A percentile compares a stretch with the other conserved stretches of the same genome.
Evolutionary conservation across 2,329 filamentous ascomycete species (phyloP).

Genomic region (Hymenoscyphus occultus): DNA sequence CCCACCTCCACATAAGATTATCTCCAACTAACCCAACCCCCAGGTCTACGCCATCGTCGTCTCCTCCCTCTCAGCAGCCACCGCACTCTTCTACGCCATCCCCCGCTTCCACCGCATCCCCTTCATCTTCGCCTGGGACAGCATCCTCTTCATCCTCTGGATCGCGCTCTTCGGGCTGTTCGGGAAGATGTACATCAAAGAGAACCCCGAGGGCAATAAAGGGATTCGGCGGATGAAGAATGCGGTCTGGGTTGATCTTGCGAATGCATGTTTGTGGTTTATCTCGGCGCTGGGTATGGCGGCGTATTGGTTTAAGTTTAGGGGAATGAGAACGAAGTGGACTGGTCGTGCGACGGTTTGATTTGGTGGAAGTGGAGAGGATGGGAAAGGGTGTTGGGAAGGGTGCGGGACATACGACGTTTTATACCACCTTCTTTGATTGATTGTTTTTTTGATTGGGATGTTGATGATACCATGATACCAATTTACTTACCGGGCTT

Average conservation of each 20-base stretch:
- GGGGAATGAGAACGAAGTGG: constrained; percentile 52
- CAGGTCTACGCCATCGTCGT: constrained; percentile 71
- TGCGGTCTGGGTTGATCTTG: constrained; percentile 79
- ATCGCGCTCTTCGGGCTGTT: constrained; percentile 81
- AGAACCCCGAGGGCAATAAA: constrained; percentile 59
- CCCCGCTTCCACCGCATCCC: constrained; percentile 56
- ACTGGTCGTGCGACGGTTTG: constrained; percentile 57
- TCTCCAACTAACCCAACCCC: no score
- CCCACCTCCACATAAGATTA: no score
- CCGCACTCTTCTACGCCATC: constrained; percentile 62
- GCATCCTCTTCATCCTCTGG: constrained; percentile 73
- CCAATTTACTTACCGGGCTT: no score
- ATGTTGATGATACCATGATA: no score
- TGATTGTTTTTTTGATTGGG: no score
- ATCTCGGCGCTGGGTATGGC: constrained; percentile 54
- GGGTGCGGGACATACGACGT: no score
- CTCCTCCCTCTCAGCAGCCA: constrained; percentile 62
- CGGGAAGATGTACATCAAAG: constrained; percentile 72
- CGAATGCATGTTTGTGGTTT: constrained; percentile 74
- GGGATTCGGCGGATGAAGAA: constrained; percentile 76
- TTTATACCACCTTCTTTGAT: no score
- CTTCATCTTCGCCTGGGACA: constrained; percentile 64
- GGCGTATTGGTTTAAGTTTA: constrained; percentile 57
- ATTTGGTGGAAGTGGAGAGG: constrained; percentile 11
- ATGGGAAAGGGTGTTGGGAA: not conserved